Conservation (phyloP, 257 asterid species). For the Nicotiana benthamiana region DNA sequence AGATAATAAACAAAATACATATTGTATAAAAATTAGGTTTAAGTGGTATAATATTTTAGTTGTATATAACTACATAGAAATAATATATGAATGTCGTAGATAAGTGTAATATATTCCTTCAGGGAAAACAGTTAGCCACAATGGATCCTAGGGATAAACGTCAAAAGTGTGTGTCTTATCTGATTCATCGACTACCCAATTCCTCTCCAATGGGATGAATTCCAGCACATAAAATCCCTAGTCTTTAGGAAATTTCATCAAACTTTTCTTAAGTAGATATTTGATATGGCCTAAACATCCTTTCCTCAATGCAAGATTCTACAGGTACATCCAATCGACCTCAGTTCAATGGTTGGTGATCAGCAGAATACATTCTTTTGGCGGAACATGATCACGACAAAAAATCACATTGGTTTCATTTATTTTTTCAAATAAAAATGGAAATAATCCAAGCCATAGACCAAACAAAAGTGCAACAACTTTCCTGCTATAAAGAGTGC, state of each 20-base stretch:
- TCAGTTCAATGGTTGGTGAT: slow-evolving; percentile 81
- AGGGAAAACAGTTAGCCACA: slow-evolving; percentile 88
- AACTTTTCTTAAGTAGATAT: slow-evolving; percentile 73
- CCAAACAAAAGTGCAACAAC: slow-evolving; percentile 56
- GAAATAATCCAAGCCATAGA: slow-evolving; percentile 86
- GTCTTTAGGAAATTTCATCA: slow-evolving; percentile 94
- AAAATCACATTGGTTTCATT: slow-evolving; percentile 67
- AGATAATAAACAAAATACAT: no score
- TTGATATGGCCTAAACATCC: slow-evolving; percentile 55
- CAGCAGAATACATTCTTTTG: slow-evolving; percentile 54
- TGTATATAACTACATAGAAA: no score
- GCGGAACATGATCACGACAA: slow-evolving; percentile 62
- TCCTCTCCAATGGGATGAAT: slow-evolving; percentile 76
- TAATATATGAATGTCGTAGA: no score
- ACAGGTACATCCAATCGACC: slow-evolving; percentile 94
- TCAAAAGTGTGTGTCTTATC: slow-evolving; percentile 43
- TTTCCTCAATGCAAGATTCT: slow-evolving; percentile 83
- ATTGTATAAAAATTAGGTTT: no score
- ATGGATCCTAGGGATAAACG: slow-evolving; percentile 54
- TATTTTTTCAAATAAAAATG: slow-evolving; percentile 65
- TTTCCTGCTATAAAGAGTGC: slow-evolving; percentile 51
- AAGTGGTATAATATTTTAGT: no score
- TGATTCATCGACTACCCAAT: slow-evolving; percentile 68
- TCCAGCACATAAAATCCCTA: slow-evolving; percentile 76
- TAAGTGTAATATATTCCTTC: slow-evolving; percentile 88